These are phyloP conservation scores for Pyrenopolyporus hunteri DNA, from an alignment of 495 filamentous ascomycete species.

Conservation along the genomic window DNA sequence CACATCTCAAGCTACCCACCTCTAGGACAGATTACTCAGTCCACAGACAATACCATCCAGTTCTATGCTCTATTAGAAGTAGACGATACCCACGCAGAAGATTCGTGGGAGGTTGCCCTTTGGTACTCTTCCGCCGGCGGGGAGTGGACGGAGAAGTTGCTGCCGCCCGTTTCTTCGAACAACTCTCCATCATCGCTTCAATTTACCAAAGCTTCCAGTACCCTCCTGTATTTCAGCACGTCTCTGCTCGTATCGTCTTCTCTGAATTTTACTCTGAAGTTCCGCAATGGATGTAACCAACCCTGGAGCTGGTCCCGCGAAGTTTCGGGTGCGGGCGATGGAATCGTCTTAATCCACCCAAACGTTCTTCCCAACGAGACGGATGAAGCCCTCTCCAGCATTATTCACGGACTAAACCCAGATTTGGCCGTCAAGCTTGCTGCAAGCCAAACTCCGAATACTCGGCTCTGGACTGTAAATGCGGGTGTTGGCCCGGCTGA, in stretches of 20 bases:
- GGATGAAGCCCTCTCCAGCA: constrained; percentile 58
- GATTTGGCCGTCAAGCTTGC: constrained; percentile 62
- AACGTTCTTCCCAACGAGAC: constrained; percentile 21
- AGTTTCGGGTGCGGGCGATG: constrained; percentile 63
- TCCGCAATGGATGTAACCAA: constrained; percentile 59
- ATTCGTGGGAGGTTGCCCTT: constrained; percentile 73
- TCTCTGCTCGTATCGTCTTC: constrained; percentile 50
- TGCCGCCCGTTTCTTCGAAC: constrained; percentile 49
- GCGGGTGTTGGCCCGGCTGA: constrained; percentile 59
- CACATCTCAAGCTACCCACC: constrained; percentile 63
- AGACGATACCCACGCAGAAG: constrained; percentile 57
- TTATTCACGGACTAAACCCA: constrained; percentile 65
- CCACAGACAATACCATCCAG: constrained; percentile 55
- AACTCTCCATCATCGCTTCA: constrained; percentile 48
- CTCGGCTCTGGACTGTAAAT: constrained; percentile 72
- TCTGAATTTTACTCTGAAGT: constrained; percentile 77
- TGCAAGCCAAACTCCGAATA: constrained; percentile 71
- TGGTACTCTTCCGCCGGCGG: constrained; percentile 70
- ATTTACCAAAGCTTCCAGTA: constrained; percentile 36
- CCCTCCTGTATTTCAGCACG: constrained; percentile 54
- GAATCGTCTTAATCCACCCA: constrained; percentile 62
- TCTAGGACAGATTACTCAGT: constrained; percentile 69
- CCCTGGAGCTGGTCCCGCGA: constrained; percentile 81
- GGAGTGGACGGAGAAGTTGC: constrained; percentile 56
- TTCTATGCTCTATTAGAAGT: constrained; percentile 79